Evolutionary conservation across 306 rosid genomes (phyloP), one percentile per base, ranked within the genome.

Genomic region (Vachellia pachyceras): DNA sequence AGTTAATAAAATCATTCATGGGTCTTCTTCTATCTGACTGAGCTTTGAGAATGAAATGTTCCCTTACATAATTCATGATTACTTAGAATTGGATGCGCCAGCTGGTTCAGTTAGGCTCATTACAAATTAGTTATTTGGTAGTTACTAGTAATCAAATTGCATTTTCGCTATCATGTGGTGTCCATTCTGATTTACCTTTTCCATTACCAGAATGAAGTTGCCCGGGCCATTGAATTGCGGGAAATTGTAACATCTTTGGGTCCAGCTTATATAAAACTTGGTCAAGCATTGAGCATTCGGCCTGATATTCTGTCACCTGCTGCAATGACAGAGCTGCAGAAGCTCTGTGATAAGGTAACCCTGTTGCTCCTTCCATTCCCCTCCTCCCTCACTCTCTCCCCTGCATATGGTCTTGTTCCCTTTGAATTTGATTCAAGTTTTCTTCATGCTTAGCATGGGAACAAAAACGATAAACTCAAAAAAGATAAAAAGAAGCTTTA

Each of bases 211-310:
- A 93, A 93, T 88, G 99, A 95, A 86, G 99, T 95, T 73, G 91
- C 97, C 13, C 90, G 99, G 86, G 99, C 99, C 29, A 95, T 95
- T 76, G 99, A 91, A 76, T 73, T 93, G 64, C 89, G 99, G 83
- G 99, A 95, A 88, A 95, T 95, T 70, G 99, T 95, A 52, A 95
- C 99, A 77, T 95, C 99, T 77, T 87, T 95, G 91, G 99, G 99
- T 89, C 99, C 99, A 42, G 99, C 99, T 5, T 95, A 95, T 83
- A 93, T 95, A 75, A 95, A 95, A 88, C 98, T 93, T 77, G 99
- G 99, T 63, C 99, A 95, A 91, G 99, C 99, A 54, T 88, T 95
- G 91, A 95, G 99, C 79, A 95, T 95, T 80, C 92, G 97, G 61
- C 99, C 99, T 52, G 99, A 95, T 89, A 88, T 95, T 67, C 89